Evolutionary conservation across 192 early-diverging fungal genomes (phyloP), one percentile per base, ranked within the genome.

Genomic region (Coemansia sp.): DNA sequence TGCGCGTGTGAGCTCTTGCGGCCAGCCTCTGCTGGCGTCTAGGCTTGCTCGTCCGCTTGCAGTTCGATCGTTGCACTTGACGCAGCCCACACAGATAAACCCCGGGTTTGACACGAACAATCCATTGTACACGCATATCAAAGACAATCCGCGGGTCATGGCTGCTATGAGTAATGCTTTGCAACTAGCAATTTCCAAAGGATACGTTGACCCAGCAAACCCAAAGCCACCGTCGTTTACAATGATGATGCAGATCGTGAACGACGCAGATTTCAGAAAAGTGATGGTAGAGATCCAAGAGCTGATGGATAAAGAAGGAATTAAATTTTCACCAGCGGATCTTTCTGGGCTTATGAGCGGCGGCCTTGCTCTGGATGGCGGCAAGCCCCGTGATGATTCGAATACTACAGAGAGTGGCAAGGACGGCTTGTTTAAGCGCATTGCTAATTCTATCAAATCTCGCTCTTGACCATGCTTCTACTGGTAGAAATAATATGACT

Each of bases 221-320:
- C 25, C 64, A 9, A 57, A 63, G 65, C 77, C 72, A 32, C 77
- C 77, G 29, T 71, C 73, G 48, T 66, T 74, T 17, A 66, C 71
- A 68, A 55, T 67, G 66, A 59, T 83, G 62, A 72, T 73, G 75
- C 65, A 67, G 59, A 78, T 83, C 67, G 72, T 66, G 67, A 34
- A 61, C 45, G 76, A 83, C 42, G 4, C 67, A 0, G 80, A 83
- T 45, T 29, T 74, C 14, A 72, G 64, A 42, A 17, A 69, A 14
- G 64, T 45, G 29, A 55, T 72, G 1, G 25, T 41, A 53, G 61
- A 67, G 29, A 25, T 83, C 45, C 50, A 72, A 57, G n/a, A 53
- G 50, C 39, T 66, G 10, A 39, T 83, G 62, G 61, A 69, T 11
- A 63, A 75, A 29, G 80, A 83, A 31, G 76, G 76, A 4, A 69